Base-by-base conservation (phyloP, 495 filamentous ascomycete species). In the Xylona heveae region DNA sequence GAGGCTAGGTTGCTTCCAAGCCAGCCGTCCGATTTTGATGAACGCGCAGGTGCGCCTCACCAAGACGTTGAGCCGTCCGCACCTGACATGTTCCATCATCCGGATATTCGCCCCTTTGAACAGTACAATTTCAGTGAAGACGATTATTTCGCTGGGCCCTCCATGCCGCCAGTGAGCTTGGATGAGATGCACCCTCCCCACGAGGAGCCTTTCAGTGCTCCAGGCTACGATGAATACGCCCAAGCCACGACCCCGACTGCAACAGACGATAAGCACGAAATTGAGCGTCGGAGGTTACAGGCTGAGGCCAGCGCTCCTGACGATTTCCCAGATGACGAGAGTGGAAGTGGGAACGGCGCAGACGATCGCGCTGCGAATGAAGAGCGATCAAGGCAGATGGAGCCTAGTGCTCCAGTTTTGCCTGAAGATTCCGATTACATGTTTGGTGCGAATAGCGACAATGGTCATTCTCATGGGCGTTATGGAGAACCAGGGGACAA, bases 221-320 rank as follows among this genome's bases (percentile, higher is more conserved):
- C 25, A 32, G 6, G 25, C 16, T 12, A 32, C 45, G 21, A 36
- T 10, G 4, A 36, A 34, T 9, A 43, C 40, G 19, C 41, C 42
- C 5, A 30, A 42, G 9, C 42, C 53, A 19, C 51, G 54, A 38
- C 43, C 1, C 58, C 55, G 23, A 50, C 46, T 6, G 52, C 56
- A 30, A 52, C 51, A n/a, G 78, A 82, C 15, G 84, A 93, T 45
- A 93, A 93, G 47, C 71, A 76, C 42, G 85, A 92, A 43, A 59
- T 81, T 14, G 79, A 92, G 44, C 66, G 78, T 4, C 69, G 62
- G 29, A 62, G 79, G 35, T 51, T 93, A 3, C 54, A 84, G 29
- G 61, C 63, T 37, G 71, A 81, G 42, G 68, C 69, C 0, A 84
- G 76, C 44, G 66, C 76, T 2, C 83, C 82, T 6, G 47, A 59